phyloP scores from a whole-genome alignment of 2,329 filamentous ascomycete genomes.

The Coniochaeta hoffmannii region DNA sequence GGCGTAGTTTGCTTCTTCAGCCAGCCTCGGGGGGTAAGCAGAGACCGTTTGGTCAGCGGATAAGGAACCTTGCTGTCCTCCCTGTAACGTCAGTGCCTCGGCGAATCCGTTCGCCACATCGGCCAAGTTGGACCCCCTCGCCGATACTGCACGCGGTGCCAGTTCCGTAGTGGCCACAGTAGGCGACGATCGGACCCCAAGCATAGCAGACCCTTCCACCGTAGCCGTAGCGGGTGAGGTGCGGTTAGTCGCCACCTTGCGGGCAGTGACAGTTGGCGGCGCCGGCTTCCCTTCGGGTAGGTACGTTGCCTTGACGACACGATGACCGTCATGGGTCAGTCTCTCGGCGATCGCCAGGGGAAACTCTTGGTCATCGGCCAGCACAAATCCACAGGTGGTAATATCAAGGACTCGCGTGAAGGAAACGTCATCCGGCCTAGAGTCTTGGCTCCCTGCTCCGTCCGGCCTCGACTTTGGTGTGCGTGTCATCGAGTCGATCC shows the following conservation, averaged over 20 bases:
- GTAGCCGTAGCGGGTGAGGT: background rate
- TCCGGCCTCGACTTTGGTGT: conserved; percentile 18
- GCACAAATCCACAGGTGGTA: conserved; percentile 38
- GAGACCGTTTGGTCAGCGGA: background rate
- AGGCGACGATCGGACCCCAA: background rate
- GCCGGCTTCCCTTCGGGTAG: background rate
- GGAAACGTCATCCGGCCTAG: conserved; percentile 14
- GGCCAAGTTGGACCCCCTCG: background rate
- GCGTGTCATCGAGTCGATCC: conserved; percentile 17
- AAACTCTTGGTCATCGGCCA: conserved; percentile 32
- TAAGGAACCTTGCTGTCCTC: background rate
- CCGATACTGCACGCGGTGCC: background rate
- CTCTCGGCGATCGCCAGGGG: conserved; percentile 23
- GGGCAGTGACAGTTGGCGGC: background rate
- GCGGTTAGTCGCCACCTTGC: background rate
- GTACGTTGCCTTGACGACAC: background rate
- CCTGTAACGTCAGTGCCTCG: background rate
- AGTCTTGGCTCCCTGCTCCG: conserved; percentile 8
- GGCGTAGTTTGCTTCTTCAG: background rate
- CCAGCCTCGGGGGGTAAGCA: background rate
- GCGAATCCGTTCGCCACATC: background rate
- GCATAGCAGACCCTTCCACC: background rate
- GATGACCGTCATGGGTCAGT: background rate
- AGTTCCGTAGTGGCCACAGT: background rate
- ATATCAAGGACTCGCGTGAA: conserved; percentile 41